phyloP scores from a whole-genome alignment of 495 filamentous ascomycete species.

The Penicillium bovifimosum region DNA sequence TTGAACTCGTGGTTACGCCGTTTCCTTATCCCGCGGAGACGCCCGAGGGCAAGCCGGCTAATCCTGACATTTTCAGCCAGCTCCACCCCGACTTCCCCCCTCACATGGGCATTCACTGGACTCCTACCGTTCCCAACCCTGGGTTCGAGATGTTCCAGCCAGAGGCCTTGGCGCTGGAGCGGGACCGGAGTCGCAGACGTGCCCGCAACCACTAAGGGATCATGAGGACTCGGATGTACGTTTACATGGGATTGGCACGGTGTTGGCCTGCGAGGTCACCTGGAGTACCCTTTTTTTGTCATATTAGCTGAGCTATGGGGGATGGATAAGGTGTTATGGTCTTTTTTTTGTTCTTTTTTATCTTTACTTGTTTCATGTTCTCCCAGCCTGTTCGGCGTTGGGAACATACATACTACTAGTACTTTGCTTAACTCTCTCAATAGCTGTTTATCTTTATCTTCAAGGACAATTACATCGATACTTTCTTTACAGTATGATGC shows the following conservation, averaged over 20 bases:
- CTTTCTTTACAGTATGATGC: background rate
- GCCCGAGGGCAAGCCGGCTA: constrained; percentile 28
- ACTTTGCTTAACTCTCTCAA: background rate
- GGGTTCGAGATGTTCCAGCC: constrained; percentile 23
- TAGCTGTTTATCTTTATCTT: too few species aligned
- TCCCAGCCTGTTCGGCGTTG: background rate
- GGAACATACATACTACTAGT: background rate
- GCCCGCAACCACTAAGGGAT: constrained; percentile 19
- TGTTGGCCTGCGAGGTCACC: background rate
- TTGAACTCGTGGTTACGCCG: constrained; percentile 33
- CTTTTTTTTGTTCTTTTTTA: background rate
- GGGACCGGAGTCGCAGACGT: constrained; percentile 27
- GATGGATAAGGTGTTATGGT: background rate
- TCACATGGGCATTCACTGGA: constrained; percentile 33
- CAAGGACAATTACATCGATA: background rate
- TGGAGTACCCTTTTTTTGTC: constrained; percentile 1
- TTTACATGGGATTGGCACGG: constrained; percentile 5
- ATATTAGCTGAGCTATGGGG: constrained; percentile 2
- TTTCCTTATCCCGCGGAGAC: constrained; percentile 18
- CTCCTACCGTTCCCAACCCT: constrained; percentile 14
- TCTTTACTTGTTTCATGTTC: background rate
- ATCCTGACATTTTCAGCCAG: constrained; percentile 33
- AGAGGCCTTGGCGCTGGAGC: constrained; percentile 19
- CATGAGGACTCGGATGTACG: constrained; percentile 1
- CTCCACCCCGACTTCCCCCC: constrained; percentile 41